Percentiles rank a stretch among this genome's conserved stretches.
Evolutionary conservation across 164 flowering plant species (phyloP).

Genomic region (Chloranthus sessilifolius): DNA sequence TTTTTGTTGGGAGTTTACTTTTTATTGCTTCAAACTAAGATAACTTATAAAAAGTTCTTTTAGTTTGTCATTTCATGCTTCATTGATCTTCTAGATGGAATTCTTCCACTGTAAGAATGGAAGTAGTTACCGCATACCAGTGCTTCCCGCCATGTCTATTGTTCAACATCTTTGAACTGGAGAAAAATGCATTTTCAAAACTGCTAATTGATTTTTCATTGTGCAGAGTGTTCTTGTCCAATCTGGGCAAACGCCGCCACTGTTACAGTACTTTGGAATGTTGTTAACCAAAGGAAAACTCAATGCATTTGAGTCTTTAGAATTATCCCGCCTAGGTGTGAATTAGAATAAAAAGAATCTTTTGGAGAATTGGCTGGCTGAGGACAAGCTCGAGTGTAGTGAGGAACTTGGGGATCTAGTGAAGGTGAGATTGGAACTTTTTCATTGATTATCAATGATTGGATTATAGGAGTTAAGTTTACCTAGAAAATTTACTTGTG

Average conservation of each 20-base stretch:
- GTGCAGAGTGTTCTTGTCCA: conserved; percentile 99
- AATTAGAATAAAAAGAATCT: conserved; percentile 97
- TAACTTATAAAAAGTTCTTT: no score
- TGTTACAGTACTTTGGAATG: conserved; percentile 97
- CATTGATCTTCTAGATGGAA: no score
- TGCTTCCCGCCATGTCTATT: no score
- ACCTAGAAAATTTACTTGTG: no score
- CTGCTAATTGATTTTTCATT: conserved; percentile 2
- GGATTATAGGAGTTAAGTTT: no score
- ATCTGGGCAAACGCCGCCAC: conserved; percentile 96
- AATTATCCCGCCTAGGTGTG: conserved; percentile 96
- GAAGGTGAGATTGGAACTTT: conserved; percentile 52
- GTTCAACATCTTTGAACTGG: no score
- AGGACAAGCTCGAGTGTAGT: conserved; percentile 96
- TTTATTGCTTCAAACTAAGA: no score
- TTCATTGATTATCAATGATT: not conserved
- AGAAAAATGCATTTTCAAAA: no score
- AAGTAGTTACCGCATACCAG: no score
- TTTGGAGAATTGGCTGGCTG: conserved; percentile 97
- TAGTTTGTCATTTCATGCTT: not conserved
- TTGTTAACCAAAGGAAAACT: conserved; percentile 93
- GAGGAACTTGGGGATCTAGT: conserved; percentile 99
- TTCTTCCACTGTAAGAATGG: no score
- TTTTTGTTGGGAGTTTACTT: no score
- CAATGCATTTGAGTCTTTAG: conserved; percentile 94